Base-by-base conservation (phyloP, 2,329 filamentous ascomycete species). In the Phaeosphaeriaceae sp. region DNA sequence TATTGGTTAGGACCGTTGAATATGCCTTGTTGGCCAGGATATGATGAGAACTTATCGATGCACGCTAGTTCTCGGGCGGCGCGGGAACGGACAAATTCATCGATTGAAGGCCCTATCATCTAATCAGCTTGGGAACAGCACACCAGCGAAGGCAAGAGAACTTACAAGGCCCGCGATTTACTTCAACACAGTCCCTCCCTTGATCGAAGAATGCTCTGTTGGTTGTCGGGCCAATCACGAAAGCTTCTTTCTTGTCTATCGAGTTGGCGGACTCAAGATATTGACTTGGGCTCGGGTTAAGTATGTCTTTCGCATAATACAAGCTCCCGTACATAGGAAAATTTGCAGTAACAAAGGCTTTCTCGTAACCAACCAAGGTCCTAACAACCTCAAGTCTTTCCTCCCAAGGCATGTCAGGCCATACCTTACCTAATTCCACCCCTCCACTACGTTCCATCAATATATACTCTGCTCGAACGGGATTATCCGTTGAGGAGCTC, bases 381-480 rank as follows among this genome's bases (percentile, higher is more conserved):
- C 32, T 50, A 23, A 56, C 33, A 44, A 60, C 17, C 37, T 55
- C 49, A 39, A 52, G 43, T 44, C 46, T 52, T 42, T 60, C 41
- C 26, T 52, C 36, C 40, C 44, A 48, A 48, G 49, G 7, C 42
- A 60, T 52, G 17, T 50, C 36, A 29, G 48, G 21, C 50, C 54
- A 58, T 40, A 60, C 16, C 37, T 52, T 53, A 28, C 43, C 49
- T 35, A 58, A 48, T 41, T 56, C 52, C 28, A 58, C 39, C 33
- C 57, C 57, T 48, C 21, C 15, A 46, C 47, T 52, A 42, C 45
- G 49, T 46, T 56, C 50, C 50, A 58, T 56, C 5, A 69, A 17
- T 21, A 64, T 62, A 49, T 66, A 70, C 48, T 70, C 64, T 18
- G 59, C 55, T 39, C 52, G 46, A 28, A 66, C 61, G 17, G 60